Evolutionary conservation across 345 rosid species (phyloP).

Genomic region (Citrus inodora): DNA sequence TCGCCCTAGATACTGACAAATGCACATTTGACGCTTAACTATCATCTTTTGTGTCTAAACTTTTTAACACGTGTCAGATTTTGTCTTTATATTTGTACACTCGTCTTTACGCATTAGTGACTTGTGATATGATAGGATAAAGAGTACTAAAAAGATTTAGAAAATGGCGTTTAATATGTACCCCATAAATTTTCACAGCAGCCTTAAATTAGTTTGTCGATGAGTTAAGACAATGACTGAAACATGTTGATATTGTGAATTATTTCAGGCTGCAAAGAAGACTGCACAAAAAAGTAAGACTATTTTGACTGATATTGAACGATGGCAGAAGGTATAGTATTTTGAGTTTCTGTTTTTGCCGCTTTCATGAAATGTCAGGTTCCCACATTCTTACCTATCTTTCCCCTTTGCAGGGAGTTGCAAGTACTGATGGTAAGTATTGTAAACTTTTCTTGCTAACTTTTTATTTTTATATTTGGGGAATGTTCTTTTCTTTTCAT

Average conservation of each 20-base stretch:
- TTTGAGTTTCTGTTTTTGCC: constrained; percentile 2
- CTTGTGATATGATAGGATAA: not conserved
- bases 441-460: constrained; percentile 2
- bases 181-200: not conserved
- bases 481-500: not conserved
- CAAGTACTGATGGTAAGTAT: constrained; percentile 86
- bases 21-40: not conserved
- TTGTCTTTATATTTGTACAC: not conserved
- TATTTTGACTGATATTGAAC: constrained; percentile 81
- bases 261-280: constrained; percentile 75
- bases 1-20: not conserved
- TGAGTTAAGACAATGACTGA: not conserved
- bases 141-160: not conserved
- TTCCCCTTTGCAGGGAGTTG: constrained; percentile 77
- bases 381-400: constrained; percentile 23
- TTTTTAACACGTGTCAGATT: not conserved
- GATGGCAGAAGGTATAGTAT: constrained; percentile 88
- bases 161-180: not conserved
- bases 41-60: not conserved
- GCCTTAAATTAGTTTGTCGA: not conserved
- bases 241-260: constrained; percentile 12
- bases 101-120: not conserved
- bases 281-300: constrained; percentile 90
- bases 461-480: not conserved
- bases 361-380: constrained; percentile 10